Percentiles rank a stretch among this genome's conserved stretches.
Evolutionary conservation across 2,329 filamentous ascomycete genomes (phyloP).

Genomic region (Aspergillus clavatus): DNA sequence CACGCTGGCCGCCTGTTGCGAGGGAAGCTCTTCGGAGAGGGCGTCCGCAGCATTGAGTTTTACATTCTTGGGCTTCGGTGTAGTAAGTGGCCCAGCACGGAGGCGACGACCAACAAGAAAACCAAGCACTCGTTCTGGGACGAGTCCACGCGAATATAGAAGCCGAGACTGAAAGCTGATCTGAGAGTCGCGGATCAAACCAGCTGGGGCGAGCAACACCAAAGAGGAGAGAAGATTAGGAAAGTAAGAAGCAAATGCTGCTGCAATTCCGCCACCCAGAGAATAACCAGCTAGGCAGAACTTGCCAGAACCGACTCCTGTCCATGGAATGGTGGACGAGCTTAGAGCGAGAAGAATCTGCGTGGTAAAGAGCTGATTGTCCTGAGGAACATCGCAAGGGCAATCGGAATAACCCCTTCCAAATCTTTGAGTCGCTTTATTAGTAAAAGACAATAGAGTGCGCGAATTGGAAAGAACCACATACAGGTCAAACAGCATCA

Average conservation of each 20-base stretch:
- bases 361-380: constrained; percentile 66
- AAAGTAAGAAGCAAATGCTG: constrained; percentile 65
- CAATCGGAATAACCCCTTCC: constrained; percentile 74
- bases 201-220: constrained; percentile 72
- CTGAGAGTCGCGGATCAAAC: constrained; percentile 63
- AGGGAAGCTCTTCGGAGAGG: constrained; percentile 38
- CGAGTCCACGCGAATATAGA: constrained; percentile 56
- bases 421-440: constrained; percentile 24
- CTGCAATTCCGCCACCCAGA: constrained; percentile 69
- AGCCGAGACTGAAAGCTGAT: constrained; percentile 58
- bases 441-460: constrained; percentile 1
- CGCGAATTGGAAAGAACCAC: constrained; percentile 3
- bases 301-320: constrained; percentile 42
- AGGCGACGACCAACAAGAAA: constrained; percentile 50
- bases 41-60: constrained; percentile 40
- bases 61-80: constrained; percentile 25
- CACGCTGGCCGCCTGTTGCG: constrained; percentile 29
- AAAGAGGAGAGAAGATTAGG: constrained; percentile 63
- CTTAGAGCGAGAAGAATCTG: constrained; percentile 67
- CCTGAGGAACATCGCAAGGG: constrained; percentile 62
- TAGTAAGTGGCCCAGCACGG: constrained; percentile 38
- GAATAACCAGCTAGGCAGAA: constrained; percentile 77
- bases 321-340: constrained; percentile 67
- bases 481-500: constrained; percentile 68
- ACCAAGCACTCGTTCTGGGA: constrained; percentile 56